These are phyloP conservation scores for Rhodotorula paludigena DNA, from an alignment of 768 basidiomycete genomes.

Conservation along the genomic window DNA sequence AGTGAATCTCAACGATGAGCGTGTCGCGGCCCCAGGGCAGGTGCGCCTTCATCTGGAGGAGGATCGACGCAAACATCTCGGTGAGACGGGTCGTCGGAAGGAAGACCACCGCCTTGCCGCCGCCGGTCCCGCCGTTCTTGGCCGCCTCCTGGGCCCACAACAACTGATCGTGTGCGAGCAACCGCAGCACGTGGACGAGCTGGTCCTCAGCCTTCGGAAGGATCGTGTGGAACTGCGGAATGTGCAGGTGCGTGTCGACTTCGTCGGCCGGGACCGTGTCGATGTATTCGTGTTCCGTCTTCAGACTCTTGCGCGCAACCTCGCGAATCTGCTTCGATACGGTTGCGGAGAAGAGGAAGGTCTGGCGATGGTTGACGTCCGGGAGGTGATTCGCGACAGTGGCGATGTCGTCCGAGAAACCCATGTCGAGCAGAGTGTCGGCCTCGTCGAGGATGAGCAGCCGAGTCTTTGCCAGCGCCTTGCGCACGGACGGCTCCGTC, in stretches of 20 bases:
- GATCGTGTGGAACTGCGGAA: slow-evolving; percentile 76
- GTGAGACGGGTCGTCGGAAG: slow-evolving; percentile 75
- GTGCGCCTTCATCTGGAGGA: slow-evolving; percentile 54
- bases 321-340: slow-evolving; percentile 50
- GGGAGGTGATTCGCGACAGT: slow-evolving; percentile 58
- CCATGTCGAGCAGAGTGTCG: slow-evolving; percentile 50
- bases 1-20: slow-evolving; percentile 67
- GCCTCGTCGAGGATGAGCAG: slow-evolving; percentile 71
- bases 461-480: slow-evolving; percentile 56
- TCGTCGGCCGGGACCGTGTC: slow-evolving; percentile 60
- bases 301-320: slow-evolving; percentile 46
- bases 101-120: slow-evolving; percentile 58
- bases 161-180: slow-evolving; percentile 85
- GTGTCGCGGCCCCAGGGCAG: slow-evolving; percentile 58
- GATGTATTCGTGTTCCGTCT: slow-evolving; percentile 51
- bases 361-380: slow-evolving; percentile 51
- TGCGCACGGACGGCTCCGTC: slow-evolving; percentile 54
- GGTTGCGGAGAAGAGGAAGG: slow-evolving; percentile 53
- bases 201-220: slow-evolving; percentile 64
- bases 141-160: slow-evolving; percentile 53
- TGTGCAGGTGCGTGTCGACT: slow-evolving; percentile 61
- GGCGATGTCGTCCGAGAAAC: slow-evolving; percentile 54
- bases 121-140: slow-evolving; percentile 38
- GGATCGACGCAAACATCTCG: slow-evolving; percentile 63
- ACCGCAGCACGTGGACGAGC: slow-evolving; percentile 68